Base-by-base conservation (phyloP, 495 filamentous ascomycete species). In the Aspergillus sparsus region DNA sequence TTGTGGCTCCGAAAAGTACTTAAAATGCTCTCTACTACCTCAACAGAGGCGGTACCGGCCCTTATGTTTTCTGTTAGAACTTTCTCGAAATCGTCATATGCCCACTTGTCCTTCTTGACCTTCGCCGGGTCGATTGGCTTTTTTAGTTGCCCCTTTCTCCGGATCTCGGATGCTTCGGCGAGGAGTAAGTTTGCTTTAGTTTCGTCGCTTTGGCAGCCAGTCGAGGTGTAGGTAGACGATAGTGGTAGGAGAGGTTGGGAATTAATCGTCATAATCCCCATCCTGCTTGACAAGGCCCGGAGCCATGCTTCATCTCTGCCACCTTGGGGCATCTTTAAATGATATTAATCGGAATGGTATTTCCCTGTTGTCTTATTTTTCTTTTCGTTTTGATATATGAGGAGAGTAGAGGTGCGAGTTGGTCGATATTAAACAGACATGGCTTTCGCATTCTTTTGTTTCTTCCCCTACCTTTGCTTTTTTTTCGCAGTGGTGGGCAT, bases 31-130 rank as follows among this genome's bases (percentile, higher is more conserved):
- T 60, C 58, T 0, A 51, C 50, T 0, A 60, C 58, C 7, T 50
- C 42, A 7, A 53, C 58, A 11, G 58, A 54, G 1, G 50, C 58
- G 8, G 50, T 49, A 1, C 31, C 35, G 5, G 44, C 35, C 16
- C 52, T 47, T 6, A 60, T 51, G 11, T 54, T 16, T 6, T 60
- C 50, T 2, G 51, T 54, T 13, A 60, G 42, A 6, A 60, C 50
- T 18, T 41, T 13, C 33, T 50, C 53, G 41, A 54, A 60, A 33
- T 60, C 58, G 15, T 60, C 58, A 44, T 54, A 60, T 27, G 58
- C 11, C 58, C 58, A 60, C 49, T 60, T 60, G 16, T 60, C 58
- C 37, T 60, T 60, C 32, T 60, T 60, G 0, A 60, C 39, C 16
- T 60, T 60, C 16, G 32, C 42, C 1, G 49, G n/a, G 0, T n/a